Conservation (phyloP, 768 basidiomycete genomes). For the Psilocybe subaeruginosa region DNA sequence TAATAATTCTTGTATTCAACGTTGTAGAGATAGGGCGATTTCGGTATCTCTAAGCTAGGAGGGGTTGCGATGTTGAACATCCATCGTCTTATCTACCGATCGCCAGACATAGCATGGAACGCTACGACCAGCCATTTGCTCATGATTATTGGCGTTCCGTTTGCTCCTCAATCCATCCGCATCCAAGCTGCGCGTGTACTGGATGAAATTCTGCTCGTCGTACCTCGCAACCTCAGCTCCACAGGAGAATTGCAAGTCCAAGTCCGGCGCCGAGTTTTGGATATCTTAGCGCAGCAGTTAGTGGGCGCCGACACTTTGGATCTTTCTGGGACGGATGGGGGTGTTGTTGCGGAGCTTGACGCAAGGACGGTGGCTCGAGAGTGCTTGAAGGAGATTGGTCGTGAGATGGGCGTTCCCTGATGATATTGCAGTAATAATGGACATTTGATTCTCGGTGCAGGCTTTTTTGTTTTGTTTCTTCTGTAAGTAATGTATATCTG, state of each 20-base stretch:
- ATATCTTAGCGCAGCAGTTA: constrained; percentile 83
- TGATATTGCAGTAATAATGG: constrained; percentile 13
- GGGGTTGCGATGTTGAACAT: constrained; percentile 83
- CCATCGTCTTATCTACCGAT: constrained; percentile 82
- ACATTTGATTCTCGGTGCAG: background rate
- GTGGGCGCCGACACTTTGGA: constrained; percentile 34
- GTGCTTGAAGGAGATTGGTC: constrained; percentile 71
- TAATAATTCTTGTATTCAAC: constrained; percentile 4
- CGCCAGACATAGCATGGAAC: constrained; percentile 85
- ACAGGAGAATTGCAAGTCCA: constrained; percentile 65
- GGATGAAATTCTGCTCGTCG: constrained; percentile 79
- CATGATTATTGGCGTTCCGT: constrained; percentile 67
- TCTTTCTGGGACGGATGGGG: constrained; percentile 19
- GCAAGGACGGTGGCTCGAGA: constrained; percentile 66
- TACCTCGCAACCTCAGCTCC: constrained; percentile 70
- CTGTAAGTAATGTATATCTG: background rate
- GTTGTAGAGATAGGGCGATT: constrained; percentile 82
- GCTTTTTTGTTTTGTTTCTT: background rate
- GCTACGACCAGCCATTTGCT: constrained; percentile 81
- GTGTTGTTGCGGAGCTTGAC: constrained; percentile 53
- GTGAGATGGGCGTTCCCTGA: constrained; percentile 64
- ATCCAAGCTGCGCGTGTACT: constrained; percentile 88
- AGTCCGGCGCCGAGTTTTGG: constrained; percentile 83
- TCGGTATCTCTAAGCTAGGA: constrained; percentile 88
- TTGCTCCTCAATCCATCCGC: constrained; percentile 78